These are phyloP conservation scores for Linanthus parryae DNA, from an alignment of 148 eudicot species.

Conservation along the genomic window DNA sequence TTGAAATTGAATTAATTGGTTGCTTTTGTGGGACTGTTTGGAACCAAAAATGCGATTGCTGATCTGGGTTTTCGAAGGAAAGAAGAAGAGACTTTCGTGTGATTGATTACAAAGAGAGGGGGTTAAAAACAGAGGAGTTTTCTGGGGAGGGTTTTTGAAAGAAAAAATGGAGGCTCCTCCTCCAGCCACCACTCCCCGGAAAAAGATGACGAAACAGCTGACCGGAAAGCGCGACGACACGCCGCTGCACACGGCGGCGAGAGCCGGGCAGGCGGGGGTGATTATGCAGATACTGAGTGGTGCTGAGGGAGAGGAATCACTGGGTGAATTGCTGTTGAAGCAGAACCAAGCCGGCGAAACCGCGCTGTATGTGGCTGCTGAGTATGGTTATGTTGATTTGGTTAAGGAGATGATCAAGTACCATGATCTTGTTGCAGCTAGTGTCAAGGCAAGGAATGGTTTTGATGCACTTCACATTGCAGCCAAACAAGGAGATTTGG, in stretches of 20 bases:
- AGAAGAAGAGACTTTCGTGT: slow-evolving; percentile 24
- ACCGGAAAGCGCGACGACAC: slow-evolving; percentile 56
- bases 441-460: slow-evolving; percentile 73
- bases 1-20: no score
- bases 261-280: slow-evolving; percentile 36
- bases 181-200: slow-evolving; percentile 28
- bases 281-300: slow-evolving; percentile 34
- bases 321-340: slow-evolving; percentile 37
- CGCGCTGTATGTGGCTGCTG: slow-evolving; percentile 60
- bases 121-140: no score
- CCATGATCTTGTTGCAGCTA: slow-evolving; percentile 49
- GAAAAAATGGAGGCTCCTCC: slow-evolving; percentile 20
- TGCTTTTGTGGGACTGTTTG: no score
- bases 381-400: slow-evolving; percentile 44
- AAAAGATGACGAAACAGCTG: slow-evolving; percentile 56
- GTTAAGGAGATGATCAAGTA: slow-evolving; percentile 34
- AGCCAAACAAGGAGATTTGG: slow-evolving; percentile 80
- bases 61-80: slow-evolving; percentile 41
- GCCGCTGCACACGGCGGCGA: slow-evolving; percentile 25
- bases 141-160: no score
- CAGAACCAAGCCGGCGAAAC: slow-evolving; percentile 71
- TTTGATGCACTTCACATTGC: slow-evolving; percentile 88
- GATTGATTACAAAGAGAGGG: background rate
- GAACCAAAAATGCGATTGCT: slow-evolving; percentile 24
- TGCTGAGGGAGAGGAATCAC: slow-evolving; percentile 29